Percentiles rank a stretch among this genome's conserved stretches.
Conservation (phyloP, 768 basidiomycete genomes). For the Sarcodon aspratus region DNA sequence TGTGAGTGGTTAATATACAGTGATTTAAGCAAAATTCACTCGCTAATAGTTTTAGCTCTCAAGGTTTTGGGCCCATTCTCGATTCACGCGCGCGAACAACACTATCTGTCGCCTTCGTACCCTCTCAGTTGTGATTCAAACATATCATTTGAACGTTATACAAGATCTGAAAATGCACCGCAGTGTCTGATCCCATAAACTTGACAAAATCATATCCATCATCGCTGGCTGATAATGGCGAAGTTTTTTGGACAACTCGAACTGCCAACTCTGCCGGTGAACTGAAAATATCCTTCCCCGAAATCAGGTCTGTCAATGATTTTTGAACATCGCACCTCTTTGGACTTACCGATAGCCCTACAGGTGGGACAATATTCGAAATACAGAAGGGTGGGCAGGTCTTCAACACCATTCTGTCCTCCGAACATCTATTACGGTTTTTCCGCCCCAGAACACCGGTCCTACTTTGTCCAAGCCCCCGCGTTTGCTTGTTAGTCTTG, state of each 20-base stretch:
- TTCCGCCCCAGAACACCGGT: slow-evolving; percentile 24
- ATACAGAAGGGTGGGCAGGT: slow-evolving; percentile 79
- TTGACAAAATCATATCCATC: slow-evolving; percentile 45
- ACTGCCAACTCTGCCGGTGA: slow-evolving; percentile 33
- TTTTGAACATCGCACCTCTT: not conserved
- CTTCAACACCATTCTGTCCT: slow-evolving; percentile 73
- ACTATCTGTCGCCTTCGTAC: slow-evolving; percentile 69
- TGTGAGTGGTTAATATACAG: not conserved
- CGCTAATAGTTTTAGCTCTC: not conserved
- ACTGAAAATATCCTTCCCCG: slow-evolving; percentile 52
- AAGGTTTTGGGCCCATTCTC: slow-evolving; percentile 80
- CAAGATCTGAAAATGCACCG: slow-evolving; percentile 3
- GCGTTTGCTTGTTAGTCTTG: slow-evolving; percentile 44
- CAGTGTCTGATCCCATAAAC: slow-evolving; percentile 43
- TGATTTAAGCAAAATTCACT: not conserved
- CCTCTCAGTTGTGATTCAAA: slow-evolving; percentile 47
- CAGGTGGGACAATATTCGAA: slow-evolving; percentile 65
- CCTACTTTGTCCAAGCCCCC: slow-evolving; percentile 17
- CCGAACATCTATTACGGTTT: slow-evolving; percentile 48
- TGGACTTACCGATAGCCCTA: not conserved
- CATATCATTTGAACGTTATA: not conserved
- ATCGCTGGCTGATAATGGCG: slow-evolving; percentile 53
- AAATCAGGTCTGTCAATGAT: slow-evolving; percentile 34
- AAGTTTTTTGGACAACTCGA: slow-evolving; percentile 40
- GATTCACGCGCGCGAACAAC: slow-evolving; percentile 74